These are phyloP conservation scores for Suillus ampliporus DNA, from an alignment of 768 basidiomycete species.

Conservation along the genomic window DNA sequence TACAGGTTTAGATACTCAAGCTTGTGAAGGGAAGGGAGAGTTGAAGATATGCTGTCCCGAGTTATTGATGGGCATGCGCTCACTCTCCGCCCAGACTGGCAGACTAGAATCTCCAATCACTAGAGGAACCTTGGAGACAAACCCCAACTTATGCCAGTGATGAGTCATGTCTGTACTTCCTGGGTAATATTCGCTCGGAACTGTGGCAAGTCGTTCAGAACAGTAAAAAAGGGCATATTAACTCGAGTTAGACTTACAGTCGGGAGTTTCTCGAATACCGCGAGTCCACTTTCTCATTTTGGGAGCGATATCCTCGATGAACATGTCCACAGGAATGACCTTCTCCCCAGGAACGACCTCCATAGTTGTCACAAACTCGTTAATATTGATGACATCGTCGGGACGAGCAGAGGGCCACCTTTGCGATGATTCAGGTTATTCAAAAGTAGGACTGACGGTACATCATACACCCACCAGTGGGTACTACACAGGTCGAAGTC, in stretches of 20 bases:
- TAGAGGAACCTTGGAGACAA: conserved; percentile 14
- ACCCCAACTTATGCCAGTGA: conserved; percentile 23
- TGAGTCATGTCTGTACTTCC: conserved; percentile 27
- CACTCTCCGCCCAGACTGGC: conserved; percentile 10
- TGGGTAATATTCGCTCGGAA: conserved; percentile 17
- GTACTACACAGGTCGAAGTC: conserved; percentile 40
- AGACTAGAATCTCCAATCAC: neutral
- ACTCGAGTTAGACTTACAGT: neutral
- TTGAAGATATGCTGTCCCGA: too few species aligned
- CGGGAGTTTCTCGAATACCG: conserved; percentile 8
- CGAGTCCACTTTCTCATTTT: conserved; percentile 12
- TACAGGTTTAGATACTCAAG: too few species aligned
- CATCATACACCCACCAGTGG: conserved; percentile 31
- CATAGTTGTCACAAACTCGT: neutral
- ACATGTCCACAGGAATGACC: neutral
- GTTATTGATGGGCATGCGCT: conserved; percentile 3
- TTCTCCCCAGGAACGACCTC: too few species aligned
- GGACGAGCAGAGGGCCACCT: conserved; percentile 18
- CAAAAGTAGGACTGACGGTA: neutral
- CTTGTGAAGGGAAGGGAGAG: too few species aligned
- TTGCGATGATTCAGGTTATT: neutral
- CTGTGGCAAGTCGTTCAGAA: neutral
- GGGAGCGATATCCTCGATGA: conserved; percentile 6
- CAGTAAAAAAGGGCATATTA: neutral
- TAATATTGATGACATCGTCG: conserved; percentile 15